Base-by-base conservation (phyloP, 1,284 basidiomycete species). In the Rhodotorula mucilaginosa region DNA sequence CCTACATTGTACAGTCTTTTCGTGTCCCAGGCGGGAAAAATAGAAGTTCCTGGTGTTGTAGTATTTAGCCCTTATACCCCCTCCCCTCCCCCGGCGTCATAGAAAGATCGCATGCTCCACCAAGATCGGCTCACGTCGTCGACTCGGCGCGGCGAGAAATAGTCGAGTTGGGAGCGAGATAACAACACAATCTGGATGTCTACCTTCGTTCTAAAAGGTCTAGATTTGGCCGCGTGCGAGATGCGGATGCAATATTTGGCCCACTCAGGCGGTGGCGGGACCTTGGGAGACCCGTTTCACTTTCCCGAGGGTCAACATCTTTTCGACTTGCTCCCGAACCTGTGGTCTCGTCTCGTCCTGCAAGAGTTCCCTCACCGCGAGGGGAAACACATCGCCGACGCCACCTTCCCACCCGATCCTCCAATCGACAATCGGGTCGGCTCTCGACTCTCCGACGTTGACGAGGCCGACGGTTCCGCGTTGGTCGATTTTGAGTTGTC, bases 391-490 rank as follows among this genome's bases (percentile, higher is more conserved):
- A 0, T 68, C 72, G 0, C 70, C 69, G 13, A 70, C 68, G 3
- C 74, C 76, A 4, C 72, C 74, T 19, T 74, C 64, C 66, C 69
- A 71, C 16, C 76, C 76, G 39, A 77, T 46, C 23, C 74, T 52
- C 70, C 70, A 76, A 51, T 76, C 75, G n/a, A 68, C 80, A n/a
- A 91, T 79, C n/a, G 81, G 83, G 80, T 96, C 93, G 2, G 89
- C 92, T 54, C 93, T 86, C 1, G 90, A 90, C 1, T 93, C 92
- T 2, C 94, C 94, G 21, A 92, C 82, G 72, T 95, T 95, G 59
- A 97, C 83, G 71, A 94, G 84, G 65, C 94, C 82, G 5, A 93
- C 88, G 0, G 88, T 88, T 80, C 93, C 95, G 39, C 85, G 83
- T 18, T 87, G 83, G 68, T 91, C 87, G 10, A 44, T 44, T 16